A percentile compares a stretch with the other conserved stretches of the same genome.
These are phyloP conservation scores for Acer saccharum DNA, from an alignment of 345 rosid genomes.

Conservation along the genomic window DNA sequence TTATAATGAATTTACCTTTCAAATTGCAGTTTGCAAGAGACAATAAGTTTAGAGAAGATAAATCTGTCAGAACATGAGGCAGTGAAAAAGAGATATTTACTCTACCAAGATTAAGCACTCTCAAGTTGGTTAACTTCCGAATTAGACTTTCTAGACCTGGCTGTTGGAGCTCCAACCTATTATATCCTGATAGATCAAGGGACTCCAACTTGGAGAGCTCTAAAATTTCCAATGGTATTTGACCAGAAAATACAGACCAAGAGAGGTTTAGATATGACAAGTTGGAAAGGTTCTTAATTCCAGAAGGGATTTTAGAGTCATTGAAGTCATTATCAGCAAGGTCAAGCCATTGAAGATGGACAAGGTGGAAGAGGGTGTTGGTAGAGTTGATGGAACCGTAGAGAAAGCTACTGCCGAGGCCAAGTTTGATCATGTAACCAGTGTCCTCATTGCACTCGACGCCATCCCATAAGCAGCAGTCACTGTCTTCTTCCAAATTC, in stretches of 20 bases:
- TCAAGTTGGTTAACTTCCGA: neutral
- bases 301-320: too few species aligned
- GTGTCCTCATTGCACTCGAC: too few species aligned
- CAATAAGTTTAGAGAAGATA: too few species aligned
- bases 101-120: neutral
- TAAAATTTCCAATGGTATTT: neutral
- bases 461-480: too few species aligned
- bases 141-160: neutral
- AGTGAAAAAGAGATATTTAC: too few species aligned
- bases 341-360: too few species aligned
- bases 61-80: too few species aligned
- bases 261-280: conserved; percentile 3
- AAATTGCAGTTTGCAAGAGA: neutral
- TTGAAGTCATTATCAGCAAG: too few species aligned
- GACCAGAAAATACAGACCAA: neutral
- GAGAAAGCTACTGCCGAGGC: too few species aligned
- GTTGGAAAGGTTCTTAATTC: neutral
- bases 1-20: conserved; percentile 5
- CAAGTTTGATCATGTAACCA: too few species aligned
- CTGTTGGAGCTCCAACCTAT: neutral
- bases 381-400: neutral
- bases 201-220: conserved; percentile 5
- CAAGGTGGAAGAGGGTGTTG: too few species aligned
- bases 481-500: too few species aligned
- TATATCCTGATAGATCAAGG: conserved; percentile 14